A percentile compares a stretch with the other conserved stretches of the same genome.
Evolutionary conservation across 768 basidiomycete species (phyloP).

Genomic region (Trametes coccinea): DNA sequence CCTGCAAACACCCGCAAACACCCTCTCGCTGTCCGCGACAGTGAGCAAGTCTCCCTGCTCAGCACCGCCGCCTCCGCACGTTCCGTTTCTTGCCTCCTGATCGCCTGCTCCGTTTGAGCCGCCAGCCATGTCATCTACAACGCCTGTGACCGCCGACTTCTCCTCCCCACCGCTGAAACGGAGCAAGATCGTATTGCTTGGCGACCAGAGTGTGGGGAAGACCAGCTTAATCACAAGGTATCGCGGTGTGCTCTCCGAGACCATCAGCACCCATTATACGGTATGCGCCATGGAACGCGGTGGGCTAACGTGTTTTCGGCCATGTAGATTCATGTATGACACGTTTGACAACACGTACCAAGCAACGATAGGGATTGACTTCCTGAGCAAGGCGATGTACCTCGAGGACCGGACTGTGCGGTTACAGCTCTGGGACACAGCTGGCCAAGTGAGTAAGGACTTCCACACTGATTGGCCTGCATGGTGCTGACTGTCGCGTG

Average conservation of each 20-base stretch:
- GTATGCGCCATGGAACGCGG: too few species aligned
- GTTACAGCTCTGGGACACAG: slow-evolving; percentile 98
- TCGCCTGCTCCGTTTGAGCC: background rate
- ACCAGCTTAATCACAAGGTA: slow-evolving; percentile 96
- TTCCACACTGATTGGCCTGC: background rate
- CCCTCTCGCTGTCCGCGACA: slow-evolving; percentile 19
- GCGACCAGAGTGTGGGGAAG: slow-evolving; percentile 98
- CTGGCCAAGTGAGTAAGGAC: slow-evolving; percentile 69
- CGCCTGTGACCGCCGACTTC: slow-evolving; percentile 80
- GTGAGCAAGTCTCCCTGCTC: slow-evolving; percentile 10
- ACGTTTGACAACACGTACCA: slow-evolving; percentile 99
- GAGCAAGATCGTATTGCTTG: slow-evolving; percentile 94
- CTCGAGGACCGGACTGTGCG: slow-evolving; percentile 97
- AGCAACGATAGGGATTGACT: slow-evolving; percentile 98
- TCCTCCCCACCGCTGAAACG: slow-evolving; percentile 89
- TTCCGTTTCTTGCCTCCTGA: background rate
- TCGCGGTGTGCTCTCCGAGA: slow-evolving; percentile 23
- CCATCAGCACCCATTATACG: background rate
- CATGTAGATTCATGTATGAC: slow-evolving; percentile 92
- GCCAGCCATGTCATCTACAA: slow-evolving; percentile 45
- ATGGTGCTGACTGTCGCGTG: background rate
- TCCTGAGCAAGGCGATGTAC: slow-evolving; percentile 99
- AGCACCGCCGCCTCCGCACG: background rate
- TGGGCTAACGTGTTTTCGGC: background rate
- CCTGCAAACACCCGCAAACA: slow-evolving; percentile 17